phyloP scores from a whole-genome alignment of 768 basidiomycete species.

The Mycena amicta region DNA sequence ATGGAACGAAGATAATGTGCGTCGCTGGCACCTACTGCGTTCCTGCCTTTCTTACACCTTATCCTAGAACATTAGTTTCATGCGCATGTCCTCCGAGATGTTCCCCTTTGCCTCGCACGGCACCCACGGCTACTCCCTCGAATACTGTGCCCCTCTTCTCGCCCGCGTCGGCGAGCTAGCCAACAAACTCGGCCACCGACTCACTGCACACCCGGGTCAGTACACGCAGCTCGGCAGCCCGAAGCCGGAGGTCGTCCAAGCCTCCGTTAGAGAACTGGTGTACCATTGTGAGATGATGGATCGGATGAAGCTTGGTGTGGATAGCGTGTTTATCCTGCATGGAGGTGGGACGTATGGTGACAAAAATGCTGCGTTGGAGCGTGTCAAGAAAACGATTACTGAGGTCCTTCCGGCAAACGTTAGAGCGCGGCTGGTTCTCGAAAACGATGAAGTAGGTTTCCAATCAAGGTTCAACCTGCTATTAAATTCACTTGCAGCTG shows the following conservation, averaged over 20 bases:
- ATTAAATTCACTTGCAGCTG: slow-evolving; percentile 38
- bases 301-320: slow-evolving; percentile 77
- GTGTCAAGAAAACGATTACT: slow-evolving; percentile 73
- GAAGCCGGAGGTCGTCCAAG: slow-evolving; percentile 68
- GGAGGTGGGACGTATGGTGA: slow-evolving; percentile 85
- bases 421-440: slow-evolving; percentile 78
- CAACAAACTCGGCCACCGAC: slow-evolving; percentile 68
- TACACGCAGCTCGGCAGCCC: slow-evolving; percentile 84
- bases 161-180: slow-evolving; percentile 66
- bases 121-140: slow-evolving; percentile 78
- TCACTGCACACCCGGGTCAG: slow-evolving; percentile 90
- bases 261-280: slow-evolving; percentile 76
- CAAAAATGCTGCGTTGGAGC: slow-evolving; percentile 66
- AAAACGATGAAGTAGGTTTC: slow-evolving; percentile 86
- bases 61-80: slow-evolving; percentile 74
- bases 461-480: neutral
- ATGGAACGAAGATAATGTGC: slow-evolving; percentile 88
- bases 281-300: slow-evolving; percentile 92
- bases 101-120: slow-evolving; percentile 90
- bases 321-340: slow-evolving; percentile 89
- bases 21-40: slow-evolving; percentile 9
- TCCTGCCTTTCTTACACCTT: neutral
- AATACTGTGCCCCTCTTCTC: slow-evolving; percentile 64
- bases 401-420: slow-evolving; percentile 62
- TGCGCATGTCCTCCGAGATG: slow-evolving; percentile 88